Evolutionary conservation across 805 yeast genomes (phyloP).

Genomic region (Jamesozyma rosinii): DNA sequence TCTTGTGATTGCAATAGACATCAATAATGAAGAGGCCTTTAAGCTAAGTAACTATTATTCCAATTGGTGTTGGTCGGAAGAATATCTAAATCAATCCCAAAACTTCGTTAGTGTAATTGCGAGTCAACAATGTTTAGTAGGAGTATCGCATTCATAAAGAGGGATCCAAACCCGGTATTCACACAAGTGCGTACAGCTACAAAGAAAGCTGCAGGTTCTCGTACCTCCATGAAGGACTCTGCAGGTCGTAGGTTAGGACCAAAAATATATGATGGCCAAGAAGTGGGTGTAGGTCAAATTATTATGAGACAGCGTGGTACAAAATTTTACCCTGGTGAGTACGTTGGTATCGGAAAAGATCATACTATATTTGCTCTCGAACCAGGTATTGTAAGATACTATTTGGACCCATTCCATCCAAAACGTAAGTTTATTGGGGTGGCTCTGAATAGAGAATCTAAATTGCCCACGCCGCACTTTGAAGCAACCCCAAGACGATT

Average conservation of each 20-base stretch:
- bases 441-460: constrained; percentile 53
- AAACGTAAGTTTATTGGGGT: constrained; percentile 84
- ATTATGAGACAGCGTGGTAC: constrained; percentile 93
- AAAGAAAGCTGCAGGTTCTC: constrained; percentile 91
- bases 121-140: constrained; percentile 2
- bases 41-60: too few relatives aligned
- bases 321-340: constrained; percentile 87
- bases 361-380: constrained; percentile 86
- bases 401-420: constrained; percentile 94
- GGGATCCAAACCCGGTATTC: constrained; percentile 5
- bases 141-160: neutral
- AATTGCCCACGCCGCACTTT: constrained; percentile 83
- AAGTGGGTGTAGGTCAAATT: constrained; percentile 75
- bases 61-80: too few relatives aligned
- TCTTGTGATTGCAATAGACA: too few relatives aligned
- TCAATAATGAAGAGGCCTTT: too few relatives aligned
- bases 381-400: constrained; percentile 88
- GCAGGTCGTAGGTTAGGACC: constrained; percentile 92
- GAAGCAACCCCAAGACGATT: constrained; percentile 81
- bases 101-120: neutral
- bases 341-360: constrained; percentile 82
- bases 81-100: too few relatives aligned
- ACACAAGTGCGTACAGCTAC: constrained; percentile 74
- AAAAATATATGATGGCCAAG: constrained; percentile 68
- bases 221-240: constrained; percentile 85